Base-by-base conservation (phyloP, 495 filamentous ascomycete species). In the Parachaetomium inaequale region DNA sequence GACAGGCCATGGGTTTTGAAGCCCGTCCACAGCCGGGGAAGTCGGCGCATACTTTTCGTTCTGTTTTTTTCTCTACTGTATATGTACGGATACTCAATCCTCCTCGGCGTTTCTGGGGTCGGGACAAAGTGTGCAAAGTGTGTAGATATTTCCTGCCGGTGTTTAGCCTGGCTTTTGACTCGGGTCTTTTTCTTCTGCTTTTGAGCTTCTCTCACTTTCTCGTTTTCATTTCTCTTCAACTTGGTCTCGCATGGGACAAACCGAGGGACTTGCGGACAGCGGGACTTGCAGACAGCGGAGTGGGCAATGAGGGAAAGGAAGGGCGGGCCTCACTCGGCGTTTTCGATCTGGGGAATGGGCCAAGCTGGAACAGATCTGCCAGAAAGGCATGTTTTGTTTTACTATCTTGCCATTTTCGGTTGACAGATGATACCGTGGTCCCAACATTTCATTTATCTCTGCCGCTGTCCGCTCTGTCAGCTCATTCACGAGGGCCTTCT, bases 71-170 rank as follows among this genome's bases (percentile, higher is more conserved):
- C n/a, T 17, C 17, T 12, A 11, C 14, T 60, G 58, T 60, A 60
- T 45, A 60, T 60, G 58, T 60, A n/a, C n/a, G n/a, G n/a, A n/a
- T n/a, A 60, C 36, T 31, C 34, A 14, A 4, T 29, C 17, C 7
- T 43, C 32, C 12, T 58, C 45, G 56, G 56, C 56, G 56, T 59
- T 59, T 50, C 31, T 36, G 45, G 56, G 43, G 26, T 46, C 28
- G 17, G 45, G 43, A n/a, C 29, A 38, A 23, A 60, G 49, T 60
- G 49, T 19, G 47, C 58, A 60, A 57, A 49, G 43, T 47, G 47
- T 60, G 47, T 53, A 59, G 56, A 59, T 50, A 15, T 28, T 45
- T 36, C n/a, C 29, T 23, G 45, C 17, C n/a, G 43, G 55, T 32
- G 40, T 19, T 29, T 32, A 21, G 26, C 40, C 40, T 45, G 38